These are phyloP conservation scores for Irpex sp. DNA, from an alignment of 1,284 basidiomycete genomes.

Conservation along the genomic window DNA sequence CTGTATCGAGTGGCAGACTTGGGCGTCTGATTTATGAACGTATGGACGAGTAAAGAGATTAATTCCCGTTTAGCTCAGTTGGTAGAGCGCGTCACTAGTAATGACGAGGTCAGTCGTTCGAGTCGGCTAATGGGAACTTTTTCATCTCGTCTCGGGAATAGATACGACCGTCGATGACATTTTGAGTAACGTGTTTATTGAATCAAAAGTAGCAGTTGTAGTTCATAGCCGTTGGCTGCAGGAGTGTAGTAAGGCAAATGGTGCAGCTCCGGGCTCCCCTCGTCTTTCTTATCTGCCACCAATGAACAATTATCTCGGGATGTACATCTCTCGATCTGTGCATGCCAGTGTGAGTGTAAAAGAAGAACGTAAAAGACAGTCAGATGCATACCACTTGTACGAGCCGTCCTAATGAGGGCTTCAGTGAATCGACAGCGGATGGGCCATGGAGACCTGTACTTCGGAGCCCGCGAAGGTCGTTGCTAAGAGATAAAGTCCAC, in stretches of 20 bases:
- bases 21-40: not conserved
- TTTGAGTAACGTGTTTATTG: not conserved
- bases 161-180: no score
- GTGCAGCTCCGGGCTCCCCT: not conserved
- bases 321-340: not conserved
- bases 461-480: not conserved
- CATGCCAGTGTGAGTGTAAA: no score
- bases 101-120: constrained; percentile 12
- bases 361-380: not conserved
- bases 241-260: not conserved
- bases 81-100: constrained; percentile 62
- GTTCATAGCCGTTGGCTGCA: not conserved
- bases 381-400: not conserved
- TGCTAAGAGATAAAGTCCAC: not conserved
- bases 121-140: constrained; percentile 9
- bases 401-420: not conserved
- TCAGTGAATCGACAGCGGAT: not conserved
- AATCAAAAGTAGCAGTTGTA: not conserved
- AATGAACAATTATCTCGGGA: not conserved
- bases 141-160: not conserved
- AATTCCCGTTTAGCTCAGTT: constrained; percentile 46
- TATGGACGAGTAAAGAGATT: not conserved
- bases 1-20: no score
- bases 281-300: not conserved
- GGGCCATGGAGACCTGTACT: not conserved